Percentiles rank a stretch among this genome's conserved stretches.
Conservation (phyloP, 805 yeast genomes). For the Kregervanrija delftensis region DNA sequence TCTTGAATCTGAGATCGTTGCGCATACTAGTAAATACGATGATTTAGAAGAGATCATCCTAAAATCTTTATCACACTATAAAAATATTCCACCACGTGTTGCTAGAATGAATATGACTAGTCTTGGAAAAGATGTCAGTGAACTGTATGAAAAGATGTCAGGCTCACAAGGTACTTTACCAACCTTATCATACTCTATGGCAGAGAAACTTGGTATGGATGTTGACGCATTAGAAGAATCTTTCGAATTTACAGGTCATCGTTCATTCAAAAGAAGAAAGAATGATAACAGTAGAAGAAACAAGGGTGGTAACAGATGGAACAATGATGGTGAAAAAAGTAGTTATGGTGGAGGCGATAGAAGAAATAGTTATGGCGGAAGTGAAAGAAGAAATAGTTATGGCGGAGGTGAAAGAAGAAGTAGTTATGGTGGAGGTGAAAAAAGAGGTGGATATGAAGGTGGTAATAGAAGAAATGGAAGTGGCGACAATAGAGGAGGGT, state of each 20-base stretch:
- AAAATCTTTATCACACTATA: slow-evolving; percentile 13
- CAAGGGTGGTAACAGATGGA: slow-evolving; percentile 15
- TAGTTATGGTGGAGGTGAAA: slow-evolving; percentile 5
- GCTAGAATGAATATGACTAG: slow-evolving; percentile 26
- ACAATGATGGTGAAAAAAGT: slow-evolving; percentile 5
- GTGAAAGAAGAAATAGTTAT: slow-evolving; percentile 1
- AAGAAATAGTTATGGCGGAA: slow-evolving; percentile 6
- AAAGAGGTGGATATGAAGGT: slow-evolving; percentile 5
- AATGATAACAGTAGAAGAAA: slow-evolving; percentile 6
- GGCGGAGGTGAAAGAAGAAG: slow-evolving; percentile 6
- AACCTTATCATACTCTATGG: slow-evolving; percentile 12
- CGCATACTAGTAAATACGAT: slow-evolving; percentile 20
- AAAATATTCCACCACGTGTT: slow-evolving; percentile 18
- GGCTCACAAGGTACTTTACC: slow-evolving; percentile 15
- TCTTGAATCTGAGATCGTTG: slow-evolving; percentile 28
- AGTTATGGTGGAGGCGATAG: slow-evolving; percentile 5
- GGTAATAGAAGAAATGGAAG: background rate
- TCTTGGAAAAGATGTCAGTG: slow-evolving; percentile 28
- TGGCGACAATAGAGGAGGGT: too few species aligned
- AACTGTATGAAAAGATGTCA: slow-evolving; percentile 22
- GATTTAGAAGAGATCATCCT: slow-evolving; percentile 12
- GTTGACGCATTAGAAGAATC: slow-evolving; percentile 19
- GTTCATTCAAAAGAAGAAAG: slow-evolving; percentile 4
- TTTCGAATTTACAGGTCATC: slow-evolving; percentile 27
- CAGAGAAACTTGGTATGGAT: slow-evolving; percentile 23